Evolutionary conservation across 768 basidiomycete species (phyloP).

Genomic region (Tricholoma flavovirens): DNA sequence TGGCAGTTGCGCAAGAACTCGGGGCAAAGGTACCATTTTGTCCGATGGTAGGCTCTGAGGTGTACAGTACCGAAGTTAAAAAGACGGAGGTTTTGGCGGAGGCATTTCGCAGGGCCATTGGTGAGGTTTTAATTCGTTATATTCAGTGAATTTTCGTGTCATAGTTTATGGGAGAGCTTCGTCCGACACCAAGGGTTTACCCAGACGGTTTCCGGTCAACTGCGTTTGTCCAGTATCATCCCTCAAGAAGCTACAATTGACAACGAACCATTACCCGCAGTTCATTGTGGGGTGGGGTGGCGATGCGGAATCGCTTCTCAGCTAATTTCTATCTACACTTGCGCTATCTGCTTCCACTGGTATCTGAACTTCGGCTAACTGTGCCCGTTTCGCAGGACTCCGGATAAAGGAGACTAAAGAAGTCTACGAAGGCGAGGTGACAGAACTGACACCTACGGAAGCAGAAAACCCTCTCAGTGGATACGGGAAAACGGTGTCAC

Average conservation of each 20-base stretch:
- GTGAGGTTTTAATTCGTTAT: constrained; percentile 37
- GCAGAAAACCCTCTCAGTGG: constrained; percentile 96
- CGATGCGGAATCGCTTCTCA: not conserved
- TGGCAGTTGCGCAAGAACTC: constrained; percentile 94
- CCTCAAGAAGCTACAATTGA: not conserved
- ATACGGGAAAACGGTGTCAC: constrained; percentile 98
- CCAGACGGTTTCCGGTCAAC: not conserved
- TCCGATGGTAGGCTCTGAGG: constrained; percentile 97
- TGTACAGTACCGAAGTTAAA: constrained; percentile 95
- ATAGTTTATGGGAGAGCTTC: not conserved
- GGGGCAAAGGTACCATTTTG: constrained; percentile 96
- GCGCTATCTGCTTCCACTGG: not conserved
- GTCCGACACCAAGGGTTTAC: not conserved
- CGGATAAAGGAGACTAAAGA: constrained; percentile 99
- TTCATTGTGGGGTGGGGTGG: not conserved
- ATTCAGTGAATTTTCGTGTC: not conserved
- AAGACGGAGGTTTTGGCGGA: constrained; percentile 98
- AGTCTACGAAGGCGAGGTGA: constrained; percentile 98
- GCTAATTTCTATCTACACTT: not conserved
- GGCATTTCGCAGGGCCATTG: constrained; percentile 91
- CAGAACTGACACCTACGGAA: constrained; percentile 93
- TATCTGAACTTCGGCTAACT: constrained; percentile 1
- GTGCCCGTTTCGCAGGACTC: constrained; percentile 51
- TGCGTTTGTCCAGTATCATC: not conserved
- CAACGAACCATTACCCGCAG: not conserved